Conservation (phyloP, 805 yeast genomes). For the Teunomyces funiuensis region DNA sequence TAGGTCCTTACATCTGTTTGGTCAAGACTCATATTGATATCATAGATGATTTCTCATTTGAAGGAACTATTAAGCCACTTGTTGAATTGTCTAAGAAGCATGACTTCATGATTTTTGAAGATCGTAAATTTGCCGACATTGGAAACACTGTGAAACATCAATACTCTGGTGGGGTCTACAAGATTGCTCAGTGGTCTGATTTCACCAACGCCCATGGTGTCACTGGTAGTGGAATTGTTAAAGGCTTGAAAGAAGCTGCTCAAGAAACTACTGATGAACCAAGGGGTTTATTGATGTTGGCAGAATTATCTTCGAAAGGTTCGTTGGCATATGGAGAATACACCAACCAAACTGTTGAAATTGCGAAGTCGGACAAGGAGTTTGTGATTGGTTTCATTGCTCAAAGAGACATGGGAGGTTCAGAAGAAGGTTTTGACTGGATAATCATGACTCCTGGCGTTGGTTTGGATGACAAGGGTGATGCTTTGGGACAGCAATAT, state of each 20-base stretch:
- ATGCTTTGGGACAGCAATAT: constrained; percentile 93
- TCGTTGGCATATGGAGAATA: constrained; percentile 91
- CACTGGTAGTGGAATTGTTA: constrained; percentile 90
- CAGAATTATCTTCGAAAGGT: constrained; percentile 93
- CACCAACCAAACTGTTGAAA: constrained; percentile 82
- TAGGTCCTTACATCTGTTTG: constrained; percentile 90
- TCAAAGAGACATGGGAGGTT: constrained; percentile 82
- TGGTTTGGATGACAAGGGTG: constrained; percentile 96
- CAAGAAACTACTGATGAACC: constrained; percentile 71
- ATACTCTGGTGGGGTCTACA: constrained; percentile 85
- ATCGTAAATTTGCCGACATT: constrained; percentile 96
- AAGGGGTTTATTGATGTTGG: constrained; percentile 90
- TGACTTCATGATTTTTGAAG: constrained; percentile 91
- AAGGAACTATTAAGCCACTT: constrained; percentile 75
- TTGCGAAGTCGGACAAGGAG: constrained; percentile 76
- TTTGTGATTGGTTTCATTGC: constrained; percentile 98
- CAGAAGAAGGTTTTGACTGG: constrained; percentile 90
- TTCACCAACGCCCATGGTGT: constrained; percentile 98
- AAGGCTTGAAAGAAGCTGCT: constrained; percentile 82
- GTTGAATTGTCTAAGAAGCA: constrained; percentile 73
- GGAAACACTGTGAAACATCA: constrained; percentile 97
- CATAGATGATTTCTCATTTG: constrained; percentile 82
- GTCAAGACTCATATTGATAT: constrained; percentile 95
- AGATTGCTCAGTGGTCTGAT: constrained; percentile 92
- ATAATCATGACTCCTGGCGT: constrained; percentile 97